Evolutionary conservation across 1,284 basidiomycete species (phyloP), one percentile per base, ranked within the genome.

Genomic region (Hortiboletus rubellus): DNA sequence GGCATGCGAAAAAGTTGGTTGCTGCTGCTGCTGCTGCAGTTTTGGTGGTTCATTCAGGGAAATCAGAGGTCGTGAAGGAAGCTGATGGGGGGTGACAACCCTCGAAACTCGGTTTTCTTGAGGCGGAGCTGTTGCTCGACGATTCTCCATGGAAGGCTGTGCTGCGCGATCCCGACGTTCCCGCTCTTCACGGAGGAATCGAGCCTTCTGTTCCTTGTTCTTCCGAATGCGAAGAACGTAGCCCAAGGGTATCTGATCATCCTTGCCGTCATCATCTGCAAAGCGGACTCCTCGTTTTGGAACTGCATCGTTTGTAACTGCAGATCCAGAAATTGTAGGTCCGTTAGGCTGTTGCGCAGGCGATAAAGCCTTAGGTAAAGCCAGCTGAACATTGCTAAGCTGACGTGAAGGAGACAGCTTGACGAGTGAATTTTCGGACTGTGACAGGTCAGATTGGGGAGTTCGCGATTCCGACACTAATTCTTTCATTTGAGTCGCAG

Each of bases 181-280:
- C 55, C 79, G 79, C 66, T 90, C 82, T 65, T 80, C 79, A 51
- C 77, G 80, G 62, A 91, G 74, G 64, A 91, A 90, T 36, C 73
- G 79, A 46, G 82, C 83, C 73, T 89, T 89, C 72, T 87, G 82
- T 69, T 87, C 86, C 49, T 84, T 82, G 63, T 83, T 83, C 75
- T 86, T 85, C 74, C 83, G 85, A 66, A 81, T 79, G 49, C 87
- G 84, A 65, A 87, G 73, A 38, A 86, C 79, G 66, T 90, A 84
- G 24, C 81, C 83, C 40, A 89, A 74, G 0, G 89, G 89, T 61
- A 89, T 77, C 49, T 77, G 76, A 63, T 89, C 87, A 33, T 87
- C 85, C 63, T 83, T 86, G 60, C 69, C 71, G 54, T 82, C 79
- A 64, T 83, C 80, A 62, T 86, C 84, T 31, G 79, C 84, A 61